Evolutionary conservation across 2,329 filamentous ascomycete species (phyloP), one percentile per base, ranked within the genome.

Genomic region (Trichoderma asperellum): DNA sequence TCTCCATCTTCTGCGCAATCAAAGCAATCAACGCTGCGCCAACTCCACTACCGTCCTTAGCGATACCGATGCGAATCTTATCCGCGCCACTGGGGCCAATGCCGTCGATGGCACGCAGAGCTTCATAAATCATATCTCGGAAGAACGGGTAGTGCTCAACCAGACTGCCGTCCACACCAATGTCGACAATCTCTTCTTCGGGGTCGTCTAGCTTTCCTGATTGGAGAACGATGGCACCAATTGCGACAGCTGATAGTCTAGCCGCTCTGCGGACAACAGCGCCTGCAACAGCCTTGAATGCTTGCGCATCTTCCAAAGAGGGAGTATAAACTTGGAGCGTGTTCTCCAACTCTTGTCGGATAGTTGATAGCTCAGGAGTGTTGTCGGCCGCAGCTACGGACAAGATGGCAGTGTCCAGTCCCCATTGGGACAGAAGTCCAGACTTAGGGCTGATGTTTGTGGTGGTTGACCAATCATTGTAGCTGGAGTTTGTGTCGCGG

Each of bases 91-190:
- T 83, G 57, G 85, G 82, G 5, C 95, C 95, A 75, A 98, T 92
- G 71, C 91, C 89, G 18, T 93, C 87, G 65, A 97, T 89, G 68
- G 88, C 89, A 61, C 89, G 83, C 70, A 98, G 84, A 7, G 92
- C 92, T 77, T 97, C 92, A 71, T 94, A 88, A 72, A 98, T 91
- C 83, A 96, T 92, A 68, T 92, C 90, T 73, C 96, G 90, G 82
- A 97, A 99, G 76, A 90, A 90, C 10, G 96, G 96, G 80, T 98
- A 98, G 82, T 97, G 96, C 81, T 98, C 96, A 2, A 98, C 94
- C 65, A 99, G 84, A 77, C 91, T 94, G 73, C 96, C 96, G 77
- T 99, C 96, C 2, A 98, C 95, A 75, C 96, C 96, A 75, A 99
- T 89, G 77, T 99, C 96, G 68, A 91, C 83, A 32, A 96, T 87